These are phyloP conservation scores for Thalassiosira livingstoniorum DNA, from an alignment of 352 stramenopile species.

Conservation along the genomic window DNA sequence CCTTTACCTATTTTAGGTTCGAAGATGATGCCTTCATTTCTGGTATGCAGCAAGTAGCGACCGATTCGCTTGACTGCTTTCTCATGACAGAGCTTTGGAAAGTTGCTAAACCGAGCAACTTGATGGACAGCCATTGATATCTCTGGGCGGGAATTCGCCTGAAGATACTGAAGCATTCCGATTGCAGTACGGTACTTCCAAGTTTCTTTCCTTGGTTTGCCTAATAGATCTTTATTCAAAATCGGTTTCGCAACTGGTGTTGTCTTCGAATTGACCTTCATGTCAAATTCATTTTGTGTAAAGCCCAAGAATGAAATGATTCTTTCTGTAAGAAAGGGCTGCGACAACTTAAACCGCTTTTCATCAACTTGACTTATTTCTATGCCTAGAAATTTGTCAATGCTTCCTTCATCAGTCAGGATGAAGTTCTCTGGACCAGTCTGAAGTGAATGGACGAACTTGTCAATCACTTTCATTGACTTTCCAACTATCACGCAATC, in stretches of 20 bases:
- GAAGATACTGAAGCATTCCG: background rate
- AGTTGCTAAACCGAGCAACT: background rate
- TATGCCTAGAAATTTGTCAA: conserved; percentile 4
- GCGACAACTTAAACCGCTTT: too few species aligned
- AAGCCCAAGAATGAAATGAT: background rate
- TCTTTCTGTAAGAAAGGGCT: background rate
- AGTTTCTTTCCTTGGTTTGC: too few species aligned
- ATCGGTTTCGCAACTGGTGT: conserved; percentile 6
- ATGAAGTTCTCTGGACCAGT: background rate
- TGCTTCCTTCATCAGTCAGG: background rate
- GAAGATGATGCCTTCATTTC: conserved; percentile 1
- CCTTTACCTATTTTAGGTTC: too few species aligned
- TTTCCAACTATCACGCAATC: conserved; percentile 7
- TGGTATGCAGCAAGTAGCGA: background rate
- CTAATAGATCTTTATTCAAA: background rate
- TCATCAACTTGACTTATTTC: too few species aligned
- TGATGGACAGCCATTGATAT: conserved; percentile 18
- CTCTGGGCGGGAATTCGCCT: background rate
- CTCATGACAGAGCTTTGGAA: conserved; percentile 10
- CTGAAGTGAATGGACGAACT: background rate
- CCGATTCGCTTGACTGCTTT: conserved; percentile 1
- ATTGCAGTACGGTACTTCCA: background rate
- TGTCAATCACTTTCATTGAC: too few species aligned
- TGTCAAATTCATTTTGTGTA: too few species aligned
- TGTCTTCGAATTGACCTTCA: background rate